Evolutionary conservation across 768 basidiomycete genomes (phyloP), one percentile per base, ranked within the genome.

Genomic region (Mrakia blollopis): DNA sequence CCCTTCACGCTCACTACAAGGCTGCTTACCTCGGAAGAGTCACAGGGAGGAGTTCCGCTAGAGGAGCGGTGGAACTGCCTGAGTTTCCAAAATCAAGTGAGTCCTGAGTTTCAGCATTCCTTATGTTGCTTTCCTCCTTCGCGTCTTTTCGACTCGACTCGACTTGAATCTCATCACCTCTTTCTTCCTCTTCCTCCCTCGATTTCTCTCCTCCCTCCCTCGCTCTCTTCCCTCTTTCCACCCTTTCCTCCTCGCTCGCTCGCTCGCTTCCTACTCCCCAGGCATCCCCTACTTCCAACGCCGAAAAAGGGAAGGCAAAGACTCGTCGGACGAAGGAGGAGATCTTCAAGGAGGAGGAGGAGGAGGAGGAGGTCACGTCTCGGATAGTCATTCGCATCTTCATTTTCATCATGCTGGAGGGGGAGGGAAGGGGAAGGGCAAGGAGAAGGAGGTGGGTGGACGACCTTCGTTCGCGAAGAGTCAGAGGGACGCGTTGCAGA

Each of bases 271-370:
- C 44, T 73, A 47, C 18, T 28, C n/a, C n/a, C 1, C 74, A 93
- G 92, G 89, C 84, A 84, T 96, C n/a, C 93, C 93, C 0, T 95
- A 96, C 83, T 89, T 96, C 82, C 95, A 93, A 52, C 67, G 57
- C 1, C 57, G 70, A 37, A 78, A 78, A 68, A 70, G 41, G 47
- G 32, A 65, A n/a, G 52, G 39, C 41, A 78, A 68, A 41, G 73
- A 52, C 14, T 23, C 35, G 11, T 41, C 44, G 32, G 32, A 72
- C n/a, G 52, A 57, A 21, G 50, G 52, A 30, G 72, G 41, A 6
- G 32, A 61, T 81, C n/a, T n/a, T n/a, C n/a, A 57, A 21, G 50
- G 52, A 30, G 72, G 41, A 6, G 32, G 41, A 81, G 52, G 39
- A 21, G 50, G 52, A 30, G 72, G 41, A 6, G 32, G 41, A 81